Conservation (phyloP, 495 filamentous ascomycete genomes). For the Penicillium manginii region DNA sequence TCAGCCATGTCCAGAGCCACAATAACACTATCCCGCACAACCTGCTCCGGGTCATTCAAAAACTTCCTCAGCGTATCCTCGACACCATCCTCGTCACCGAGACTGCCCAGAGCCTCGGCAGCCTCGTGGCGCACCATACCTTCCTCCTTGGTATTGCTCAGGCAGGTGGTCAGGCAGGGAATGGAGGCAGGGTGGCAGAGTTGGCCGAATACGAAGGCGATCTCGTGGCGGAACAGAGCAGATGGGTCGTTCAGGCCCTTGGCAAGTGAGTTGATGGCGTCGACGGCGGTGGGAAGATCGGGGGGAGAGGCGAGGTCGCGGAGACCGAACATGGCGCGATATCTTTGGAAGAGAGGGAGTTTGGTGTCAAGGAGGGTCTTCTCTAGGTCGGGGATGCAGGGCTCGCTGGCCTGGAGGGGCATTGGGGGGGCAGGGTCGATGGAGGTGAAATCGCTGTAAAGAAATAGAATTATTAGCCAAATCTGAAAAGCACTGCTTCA, state of each 20-base stretch:
- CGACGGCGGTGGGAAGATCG: constrained; percentile 82
- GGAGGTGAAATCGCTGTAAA: constrained; percentile 82
- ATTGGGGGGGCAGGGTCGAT: constrained; percentile 95
- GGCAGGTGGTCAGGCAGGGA: constrained; percentile 76
- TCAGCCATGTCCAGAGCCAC: constrained; percentile 98
- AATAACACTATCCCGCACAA: constrained; percentile 91
- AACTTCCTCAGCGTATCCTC: constrained; percentile 83
- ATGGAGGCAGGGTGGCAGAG: constrained; percentile 95
- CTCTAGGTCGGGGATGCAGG: constrained; percentile 74
- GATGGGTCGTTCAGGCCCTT: constrained; percentile 84
- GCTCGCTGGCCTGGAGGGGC: constrained; percentile 58
- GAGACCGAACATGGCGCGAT: constrained; percentile 96
- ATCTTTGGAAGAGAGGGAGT: constrained; percentile 84
- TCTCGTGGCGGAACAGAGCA: constrained; percentile 95
- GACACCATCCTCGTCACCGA: constrained; percentile 92
- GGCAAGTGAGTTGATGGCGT: constrained; percentile 83
- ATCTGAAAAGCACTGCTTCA: too few relatives aligned
- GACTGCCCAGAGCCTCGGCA: constrained; percentile 93
- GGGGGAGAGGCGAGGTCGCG: constrained; percentile 92
- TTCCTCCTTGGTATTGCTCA: constrained; percentile 78
- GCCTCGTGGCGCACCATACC: constrained; percentile 99
- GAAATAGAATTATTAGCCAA: constrained; percentile 15
- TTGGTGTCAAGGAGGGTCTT: constrained; percentile 75
- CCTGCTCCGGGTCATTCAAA: constrained; percentile 84
- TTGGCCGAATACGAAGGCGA: constrained; percentile 98